Conservation (phyloP, 441 rosid species). For the Aleurites moluccanus region DNA sequence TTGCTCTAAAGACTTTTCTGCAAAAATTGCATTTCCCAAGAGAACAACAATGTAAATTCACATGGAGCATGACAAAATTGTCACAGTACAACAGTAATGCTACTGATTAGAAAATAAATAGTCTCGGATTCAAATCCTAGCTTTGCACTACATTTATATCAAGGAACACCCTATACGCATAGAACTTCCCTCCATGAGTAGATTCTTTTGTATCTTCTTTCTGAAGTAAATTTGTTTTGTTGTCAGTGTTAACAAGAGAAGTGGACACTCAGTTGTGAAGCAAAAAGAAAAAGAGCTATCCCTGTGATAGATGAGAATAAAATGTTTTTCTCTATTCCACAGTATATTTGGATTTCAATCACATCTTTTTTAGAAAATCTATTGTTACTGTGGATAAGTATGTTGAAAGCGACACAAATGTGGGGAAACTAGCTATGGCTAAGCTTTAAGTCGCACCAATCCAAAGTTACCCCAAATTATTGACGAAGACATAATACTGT, state of each 20-base stretch:
- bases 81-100: background rate
- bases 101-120: background rate
- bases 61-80: background rate
- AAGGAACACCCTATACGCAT: background rate
- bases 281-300: background rate
- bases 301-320: background rate
- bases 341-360: background rate
- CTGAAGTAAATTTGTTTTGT: background rate
- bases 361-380: background rate
- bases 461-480: background rate
- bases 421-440: background rate
- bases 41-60: background rate
- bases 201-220: background rate
- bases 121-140: background rate
- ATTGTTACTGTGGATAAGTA: background rate
- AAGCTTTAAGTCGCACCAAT: background rate
- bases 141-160: background rate
- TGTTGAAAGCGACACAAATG: background rate
- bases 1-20: background rate
- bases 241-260: background rate
- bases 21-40: background rate
- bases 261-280: background rate
- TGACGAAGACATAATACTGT: background rate
- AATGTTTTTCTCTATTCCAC: background rate
- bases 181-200: background rate